Conservation (phyloP, 148 eudicot species). For the Pharnaceum exiguum region DNA sequence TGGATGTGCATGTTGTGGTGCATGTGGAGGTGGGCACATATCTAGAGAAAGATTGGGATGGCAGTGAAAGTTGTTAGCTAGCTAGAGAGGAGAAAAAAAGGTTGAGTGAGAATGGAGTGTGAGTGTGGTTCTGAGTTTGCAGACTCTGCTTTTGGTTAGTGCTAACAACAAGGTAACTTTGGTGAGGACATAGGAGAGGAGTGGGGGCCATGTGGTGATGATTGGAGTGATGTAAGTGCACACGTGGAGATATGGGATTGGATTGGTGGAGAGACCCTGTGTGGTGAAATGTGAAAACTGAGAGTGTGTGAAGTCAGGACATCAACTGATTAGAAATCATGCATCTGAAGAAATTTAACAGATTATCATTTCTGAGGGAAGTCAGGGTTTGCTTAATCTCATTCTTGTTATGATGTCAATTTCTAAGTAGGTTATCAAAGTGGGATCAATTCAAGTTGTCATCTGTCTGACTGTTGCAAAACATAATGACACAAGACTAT, state of each 20-base stretch:
- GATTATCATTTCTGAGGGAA: too few relatives aligned
- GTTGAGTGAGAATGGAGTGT: neutral
- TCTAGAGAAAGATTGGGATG: neutral
- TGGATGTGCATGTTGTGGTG: neutral
- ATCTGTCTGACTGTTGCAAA: too few relatives aligned
- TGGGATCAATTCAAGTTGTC: too few relatives aligned
- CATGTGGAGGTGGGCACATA: neutral
- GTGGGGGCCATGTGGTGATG: slow-evolving; percentile 15
- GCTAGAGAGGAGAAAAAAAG: slow-evolving; percentile 3
- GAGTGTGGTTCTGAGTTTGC: neutral
- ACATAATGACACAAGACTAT: too few relatives aligned
- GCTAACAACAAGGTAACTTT: slow-evolving; percentile 13
- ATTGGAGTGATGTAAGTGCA: slow-evolving; percentile 7
- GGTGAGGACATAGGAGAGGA: neutral
- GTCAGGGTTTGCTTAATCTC: too few relatives aligned
- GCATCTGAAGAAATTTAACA: too few relatives aligned
- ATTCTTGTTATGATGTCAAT: too few relatives aligned
- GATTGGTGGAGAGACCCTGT: too few relatives aligned
- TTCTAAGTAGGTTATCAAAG: too few relatives aligned
- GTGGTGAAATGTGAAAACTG: too few relatives aligned
- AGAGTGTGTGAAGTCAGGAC: too few relatives aligned
- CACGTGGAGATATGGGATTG: neutral
- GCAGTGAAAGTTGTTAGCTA: neutral
- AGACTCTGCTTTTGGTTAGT: neutral
- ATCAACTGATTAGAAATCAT: too few relatives aligned